Base-by-base conservation (phyloP, 116 monocot species). In the Thalassia testudinum region DNA sequence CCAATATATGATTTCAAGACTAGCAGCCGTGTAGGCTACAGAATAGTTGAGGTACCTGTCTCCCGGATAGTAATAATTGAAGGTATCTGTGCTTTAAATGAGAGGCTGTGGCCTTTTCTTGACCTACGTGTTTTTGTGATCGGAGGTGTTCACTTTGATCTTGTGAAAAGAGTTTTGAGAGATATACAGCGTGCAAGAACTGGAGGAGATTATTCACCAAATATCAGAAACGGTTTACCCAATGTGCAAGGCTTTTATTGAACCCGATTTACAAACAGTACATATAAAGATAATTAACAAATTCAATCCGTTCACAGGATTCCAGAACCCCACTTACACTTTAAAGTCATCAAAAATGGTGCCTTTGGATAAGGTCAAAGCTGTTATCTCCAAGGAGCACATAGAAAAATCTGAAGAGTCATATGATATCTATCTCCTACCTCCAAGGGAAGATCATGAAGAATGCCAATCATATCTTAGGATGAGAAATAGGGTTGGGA, bases 221-320 rank as follows among this genome's bases (percentile, higher is more conserved):
- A 89, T 97, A 16, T 97, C 97, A 34, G 97, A 97, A 76, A 97
- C 97, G 72, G 97, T 99, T 25, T 99, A 99, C 77, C 99, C 99
- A 27, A 97, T 97, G 97, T 97, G 89, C 72, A 97, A 97, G 75
- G 97, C 97, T 52, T 97, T 97, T 62, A 99, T 99, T 59, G 99
- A 99, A 63, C 99, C 99, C 56, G 86, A 86, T 50, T 68, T 99
- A 26, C 79, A 80, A 75, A 99, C 99, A 49, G 99, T 90, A 38
- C 99, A 99, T 63, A 90, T 99, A 66, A 99, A 80, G 77, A 99
- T 99, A 20, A 80, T 75, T 47, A 99, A 99, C 71, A 99, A 99
- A 66, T 99, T 99, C 63, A 99, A 99, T 65, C 99, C 99, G n/a
- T 99, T 99, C 43, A 56, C 86, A 17, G 99, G 99, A 50, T 99